Conservation (phyloP, 1,284 basidiomycete species). For the Tylopilus sp. region DNA sequence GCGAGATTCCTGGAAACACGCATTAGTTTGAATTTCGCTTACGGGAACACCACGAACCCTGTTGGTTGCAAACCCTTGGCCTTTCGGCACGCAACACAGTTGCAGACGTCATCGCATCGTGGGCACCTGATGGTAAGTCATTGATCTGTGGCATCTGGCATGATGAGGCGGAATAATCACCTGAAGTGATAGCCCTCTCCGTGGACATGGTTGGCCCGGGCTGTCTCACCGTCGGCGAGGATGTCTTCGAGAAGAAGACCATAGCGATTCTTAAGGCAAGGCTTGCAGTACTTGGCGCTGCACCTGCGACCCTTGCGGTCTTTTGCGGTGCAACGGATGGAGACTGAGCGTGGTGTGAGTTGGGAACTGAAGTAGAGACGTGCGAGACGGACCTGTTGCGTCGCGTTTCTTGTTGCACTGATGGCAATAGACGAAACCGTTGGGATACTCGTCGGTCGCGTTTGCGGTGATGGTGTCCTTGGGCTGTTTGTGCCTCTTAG, state of each 20-base stretch:
- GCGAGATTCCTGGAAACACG: slow-evolving; percentile 37
- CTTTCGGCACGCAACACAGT: slow-evolving; percentile 64
- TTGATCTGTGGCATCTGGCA: slow-evolving; percentile 12
- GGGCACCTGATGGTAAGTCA: slow-evolving; percentile 53
- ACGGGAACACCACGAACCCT: slow-evolving; percentile 42
- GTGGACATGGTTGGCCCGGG: slow-evolving; percentile 37
- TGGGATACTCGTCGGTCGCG: slow-evolving; percentile 34
- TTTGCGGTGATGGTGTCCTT: slow-evolving; percentile 6
- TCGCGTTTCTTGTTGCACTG: slow-evolving; percentile 66
- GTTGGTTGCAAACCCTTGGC: slow-evolving; percentile 56
- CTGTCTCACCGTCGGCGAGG: slow-evolving; percentile 31
- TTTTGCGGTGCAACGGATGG: slow-evolving; percentile 52
- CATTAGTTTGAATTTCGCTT: slow-evolving; percentile 6
- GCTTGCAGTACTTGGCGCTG: slow-evolving; percentile 57
- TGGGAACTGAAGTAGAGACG: neutral
- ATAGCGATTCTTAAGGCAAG: slow-evolving; percentile 68
- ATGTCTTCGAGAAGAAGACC: slow-evolving; percentile 52
- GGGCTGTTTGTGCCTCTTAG: slow-evolving; percentile 38
- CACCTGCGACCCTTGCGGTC: slow-evolving; percentile 44
- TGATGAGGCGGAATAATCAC: slow-evolving; percentile 36
- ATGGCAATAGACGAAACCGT: slow-evolving; percentile 57
- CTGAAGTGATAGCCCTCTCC: slow-evolving; percentile 51
- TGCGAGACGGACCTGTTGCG: slow-evolving; percentile 41
- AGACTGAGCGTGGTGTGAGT: slow-evolving; percentile 33
- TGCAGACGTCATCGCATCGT: slow-evolving; percentile 62